A percentile compares a stretch with the other conserved stretches of the same genome.
These are phyloP conservation scores for Neurospora terricola DNA, from an alignment of 495 filamentous ascomycete genomes.

Conservation along the genomic window DNA sequence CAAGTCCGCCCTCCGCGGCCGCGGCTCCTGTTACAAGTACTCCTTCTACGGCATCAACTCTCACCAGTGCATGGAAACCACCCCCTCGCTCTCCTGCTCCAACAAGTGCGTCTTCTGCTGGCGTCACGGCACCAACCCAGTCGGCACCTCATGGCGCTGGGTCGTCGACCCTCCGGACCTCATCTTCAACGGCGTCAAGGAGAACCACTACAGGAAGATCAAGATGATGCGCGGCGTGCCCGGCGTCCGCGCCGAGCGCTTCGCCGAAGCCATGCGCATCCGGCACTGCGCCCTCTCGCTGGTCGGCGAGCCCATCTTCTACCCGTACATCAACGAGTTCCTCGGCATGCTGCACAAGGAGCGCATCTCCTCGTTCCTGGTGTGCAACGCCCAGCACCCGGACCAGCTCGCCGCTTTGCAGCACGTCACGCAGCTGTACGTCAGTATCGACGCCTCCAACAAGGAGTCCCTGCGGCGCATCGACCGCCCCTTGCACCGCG, in stretches of 20 bases:
- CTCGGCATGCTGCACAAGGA: slow-evolving; percentile 69
- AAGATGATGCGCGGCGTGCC: slow-evolving; percentile 92
- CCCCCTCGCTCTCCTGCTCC: slow-evolving; percentile 86
- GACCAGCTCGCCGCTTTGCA: slow-evolving; percentile 73
- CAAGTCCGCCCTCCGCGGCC: slow-evolving; percentile 90
- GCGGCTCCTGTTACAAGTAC: slow-evolving; percentile 94
- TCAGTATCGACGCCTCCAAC: slow-evolving; percentile 90
- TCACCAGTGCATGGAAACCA: slow-evolving; percentile 96
- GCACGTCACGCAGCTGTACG: slow-evolving; percentile 88
- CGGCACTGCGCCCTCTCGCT: slow-evolving; percentile 83
- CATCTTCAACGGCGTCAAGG: slow-evolving; percentile 83
- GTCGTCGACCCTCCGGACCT: slow-evolving; percentile 79
- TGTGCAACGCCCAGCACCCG: slow-evolving; percentile 97
- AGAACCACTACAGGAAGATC: slow-evolving; percentile 91
- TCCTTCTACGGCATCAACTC: slow-evolving; percentile 94
- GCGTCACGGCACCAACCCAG: slow-evolving; percentile 94
- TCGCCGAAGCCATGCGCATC: slow-evolving; percentile 85
- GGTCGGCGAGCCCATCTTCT: slow-evolving; percentile 95
- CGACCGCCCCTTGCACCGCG: slow-evolving; percentile 83
- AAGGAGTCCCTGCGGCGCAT: slow-evolving; percentile 77
- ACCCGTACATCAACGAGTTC: slow-evolving; percentile 92
- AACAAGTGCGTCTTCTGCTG: slow-evolving; percentile 99
- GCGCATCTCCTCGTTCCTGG: slow-evolving; percentile 85
- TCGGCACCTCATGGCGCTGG: slow-evolving; percentile 95
- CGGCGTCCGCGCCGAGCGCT: slow-evolving; percentile 82